Percentiles rank a stretch among this genome's conserved stretches.
Evolutionary conservation across 129 eudicot species (phyloP).

Genomic region (Ambrosia artemisiifolia): DNA sequence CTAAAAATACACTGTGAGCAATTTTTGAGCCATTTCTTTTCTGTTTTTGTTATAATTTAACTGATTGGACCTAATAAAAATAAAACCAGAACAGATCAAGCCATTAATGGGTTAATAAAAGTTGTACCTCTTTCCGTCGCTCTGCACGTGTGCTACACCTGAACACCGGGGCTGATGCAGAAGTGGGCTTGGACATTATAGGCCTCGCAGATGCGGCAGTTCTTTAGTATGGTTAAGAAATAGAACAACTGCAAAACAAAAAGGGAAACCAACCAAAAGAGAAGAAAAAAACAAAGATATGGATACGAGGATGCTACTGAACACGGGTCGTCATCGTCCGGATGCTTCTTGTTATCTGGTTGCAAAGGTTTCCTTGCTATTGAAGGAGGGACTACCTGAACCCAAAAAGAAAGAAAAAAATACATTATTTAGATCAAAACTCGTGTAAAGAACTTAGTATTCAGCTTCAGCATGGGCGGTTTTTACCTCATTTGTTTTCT

Average conservation of each 20-base stretch:
- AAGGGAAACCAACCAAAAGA: neutral
- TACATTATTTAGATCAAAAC: neutral
- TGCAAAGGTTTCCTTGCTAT: slow-evolving; percentile 69
- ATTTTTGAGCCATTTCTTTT: neutral
- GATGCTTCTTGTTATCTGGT: slow-evolving; percentile 70
- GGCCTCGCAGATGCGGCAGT: slow-evolving; percentile 47
- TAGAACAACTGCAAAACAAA: slow-evolving; percentile 1
- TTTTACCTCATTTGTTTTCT: slow-evolving; percentile 51
- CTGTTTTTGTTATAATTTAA: neutral
- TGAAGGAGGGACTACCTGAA: slow-evolving; percentile 27
- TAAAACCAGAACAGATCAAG: neutral
- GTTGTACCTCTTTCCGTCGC: slow-evolving; percentile 74
- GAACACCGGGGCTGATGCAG: slow-evolving; percentile 78
- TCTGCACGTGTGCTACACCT: slow-evolving; percentile 80
- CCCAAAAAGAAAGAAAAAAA: neutral
- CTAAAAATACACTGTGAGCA: neutral
- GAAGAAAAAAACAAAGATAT: slow-evolving; percentile 4
- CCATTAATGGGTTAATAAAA: neutral
- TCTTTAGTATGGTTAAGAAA: slow-evolving; percentile 52
- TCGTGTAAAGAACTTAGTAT: neutral
- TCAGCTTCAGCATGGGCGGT: neutral
- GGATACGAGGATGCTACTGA: slow-evolving; percentile 80
- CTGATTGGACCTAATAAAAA: neutral
- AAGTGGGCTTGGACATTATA: slow-evolving; percentile 45
- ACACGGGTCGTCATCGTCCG: slow-evolving; percentile 73